Base-by-base conservation (phyloP, 306 rosid genomes). In the Calophaca sinica region DNA sequence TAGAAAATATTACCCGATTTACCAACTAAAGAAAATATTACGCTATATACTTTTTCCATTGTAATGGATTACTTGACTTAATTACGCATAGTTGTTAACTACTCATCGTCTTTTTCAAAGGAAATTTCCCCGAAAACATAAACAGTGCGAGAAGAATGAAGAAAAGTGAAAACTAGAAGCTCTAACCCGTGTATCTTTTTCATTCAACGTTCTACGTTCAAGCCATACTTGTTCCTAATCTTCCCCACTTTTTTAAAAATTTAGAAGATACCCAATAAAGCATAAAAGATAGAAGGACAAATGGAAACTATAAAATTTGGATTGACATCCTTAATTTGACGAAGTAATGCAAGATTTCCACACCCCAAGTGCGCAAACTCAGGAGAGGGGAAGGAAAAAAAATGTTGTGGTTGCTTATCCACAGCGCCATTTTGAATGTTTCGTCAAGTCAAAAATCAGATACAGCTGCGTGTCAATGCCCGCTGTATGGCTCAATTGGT, bases 261-360 rank as follows among this genome's bases (percentile, higher is more conserved):
- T 20, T 11, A 31, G 13, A 54, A 45, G 61, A 11, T 9, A 33
- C n/a, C 8, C 2, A 9, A 9, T 42, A 64, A 39, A 64, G 3
- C 15, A 45, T 65, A 3, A 62, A 77, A 44, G 10, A 33, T 44
- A 8, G 45, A 12, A 29, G 45, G 2, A 29, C 14, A 52, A 28
- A 44, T 14, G 38, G 61, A 57, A 39, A 62, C 57, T 57, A 57
- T 8, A n/a, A 62, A 73, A n/a, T 35, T 57, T 46, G 61, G 11
- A 35, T 63, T 65, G 12, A 68, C 80, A 31, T 11, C 53, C 68
- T 12, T 68, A n/a, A 35, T 68, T 79, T 72, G 83, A 73, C 74
- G 63, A 52, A 70, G 7, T 38, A 61, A 7, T 44, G 39, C 39
- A 55, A 11, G 45, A 32, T 49, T 74, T 36, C 15, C 52, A 36